Percentiles rank a stretch among this genome's conserved stretches.
These are phyloP conservation scores for Tylopilus intermedius DNA, from an alignment of 768 basidiomycete genomes.

Conservation along the genomic window DNA sequence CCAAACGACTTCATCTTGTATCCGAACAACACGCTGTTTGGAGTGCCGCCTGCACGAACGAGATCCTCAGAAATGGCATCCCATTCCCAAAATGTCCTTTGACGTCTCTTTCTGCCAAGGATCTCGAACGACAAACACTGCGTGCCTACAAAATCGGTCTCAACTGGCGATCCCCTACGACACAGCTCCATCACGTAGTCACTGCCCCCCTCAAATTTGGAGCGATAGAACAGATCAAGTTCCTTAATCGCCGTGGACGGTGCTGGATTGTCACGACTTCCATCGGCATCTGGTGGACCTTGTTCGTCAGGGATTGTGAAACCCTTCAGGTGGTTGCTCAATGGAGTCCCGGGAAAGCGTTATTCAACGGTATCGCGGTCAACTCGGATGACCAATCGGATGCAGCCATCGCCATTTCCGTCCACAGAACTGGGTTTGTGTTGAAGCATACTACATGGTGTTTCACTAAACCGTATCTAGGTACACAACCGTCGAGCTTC, in stretches of 20 bases:
- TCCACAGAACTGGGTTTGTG: slow-evolving; percentile 44
- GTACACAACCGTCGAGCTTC: slow-evolving; percentile 25
- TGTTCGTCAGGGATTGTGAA: slow-evolving; percentile 47
- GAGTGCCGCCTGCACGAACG: slow-evolving; percentile 43
- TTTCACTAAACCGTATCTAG: slow-evolving; percentile 17
- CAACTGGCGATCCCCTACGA: slow-evolving; percentile 41
- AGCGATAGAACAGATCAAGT: slow-evolving; percentile 48
- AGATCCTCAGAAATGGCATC: slow-evolving; percentile 42
- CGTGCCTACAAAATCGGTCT: slow-evolving; percentile 42
- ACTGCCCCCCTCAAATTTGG: slow-evolving; percentile 32
- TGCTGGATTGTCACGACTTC: slow-evolving; percentile 50
- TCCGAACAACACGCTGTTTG: slow-evolving; percentile 52
- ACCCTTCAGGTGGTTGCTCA: slow-evolving; percentile 33
- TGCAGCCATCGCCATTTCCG: slow-evolving; percentile 48
- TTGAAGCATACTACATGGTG: slow-evolving; percentile 4
- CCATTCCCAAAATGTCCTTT: slow-evolving; percentile 45
- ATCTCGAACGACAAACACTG: slow-evolving; percentile 43
- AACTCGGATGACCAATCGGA: slow-evolving; percentile 43
- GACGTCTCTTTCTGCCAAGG: slow-evolving; percentile 33
- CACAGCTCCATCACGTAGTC: slow-evolving; percentile 16
- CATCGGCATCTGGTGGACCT: slow-evolving; percentile 55
- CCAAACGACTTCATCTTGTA: slow-evolving; percentile 41
- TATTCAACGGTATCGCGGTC: slow-evolving; percentile 49
- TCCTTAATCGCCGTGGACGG: slow-evolving; percentile 43
- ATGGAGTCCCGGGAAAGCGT: slow-evolving; percentile 51